Base-by-base conservation (phyloP, 2,329 filamentous ascomycete species). In the Colletotrichum cuscutae region DNA sequence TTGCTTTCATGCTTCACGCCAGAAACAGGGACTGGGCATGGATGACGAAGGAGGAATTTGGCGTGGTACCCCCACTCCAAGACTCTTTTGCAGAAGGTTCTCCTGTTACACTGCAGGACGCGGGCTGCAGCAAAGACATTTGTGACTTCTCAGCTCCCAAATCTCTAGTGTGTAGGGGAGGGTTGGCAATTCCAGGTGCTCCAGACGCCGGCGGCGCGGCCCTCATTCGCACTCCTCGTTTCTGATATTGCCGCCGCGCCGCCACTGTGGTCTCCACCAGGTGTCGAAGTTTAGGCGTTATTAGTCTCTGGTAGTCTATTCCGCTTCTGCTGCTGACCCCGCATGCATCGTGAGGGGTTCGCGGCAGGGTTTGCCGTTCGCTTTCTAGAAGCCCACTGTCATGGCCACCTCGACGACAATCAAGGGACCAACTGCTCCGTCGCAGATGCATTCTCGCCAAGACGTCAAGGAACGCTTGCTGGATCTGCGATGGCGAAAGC, bases 181-280 rank as follows among this genome's bases (percentile, higher is more conserved):
- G 56, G 56, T 26, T 32, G 35, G 13, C 37, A 42, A 42, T 42
- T 42, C 37, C 49, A 32, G 54, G 15, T 60, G 66, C 56, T 70
- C 52, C 70, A 72, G 56, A 56, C 70, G 66, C 66, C 66, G 70
- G 70, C 70, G 70, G 70, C 70, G 70, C 66, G 60, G 70, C 58
- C 66, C 56, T 72, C 65, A 60, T 37, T 56, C 46, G 32, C 60
- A 64, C 35, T 59, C n/a, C 22, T 59, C 60, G 56, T 69, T 46
- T 56, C 60, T 42, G 46, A 11, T 52, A 24, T 54, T 60, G 65
- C 65, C 60, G 59, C 69, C 37, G 28, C 42, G 59, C 60, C 53
- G 52, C 57, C 37, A 32, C 46, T 52, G 57, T 42, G n/a, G 22
- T 24, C 19, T 28, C 26, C 26, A 28, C 26, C 37, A 13, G 30